Evolutionary conservation across 1,284 basidiomycete genomes (phyloP), one percentile per base, ranked within the genome.

Genomic region (Microbotryomycetes sp.): DNA sequence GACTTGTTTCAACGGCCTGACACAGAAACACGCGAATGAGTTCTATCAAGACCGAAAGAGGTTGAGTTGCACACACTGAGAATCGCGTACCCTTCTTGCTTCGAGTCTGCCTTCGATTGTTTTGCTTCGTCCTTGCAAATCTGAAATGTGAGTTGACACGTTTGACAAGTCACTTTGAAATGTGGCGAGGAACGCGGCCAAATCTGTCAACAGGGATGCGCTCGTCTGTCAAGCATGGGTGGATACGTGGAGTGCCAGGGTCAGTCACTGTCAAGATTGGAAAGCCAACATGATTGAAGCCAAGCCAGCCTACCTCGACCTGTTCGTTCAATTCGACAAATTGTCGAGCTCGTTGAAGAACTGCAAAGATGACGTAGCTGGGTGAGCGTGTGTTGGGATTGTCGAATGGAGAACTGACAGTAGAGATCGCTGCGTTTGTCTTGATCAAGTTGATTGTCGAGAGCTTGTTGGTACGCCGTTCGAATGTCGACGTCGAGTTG

Each of bases 61-160:
- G 14, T 22, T 26, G 25, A 29, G 15, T 46, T 32, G 42, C 4
- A 22, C 12, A 3, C 2, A 36, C 7, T 53, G 23, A 5, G 23
- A 2, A 30, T 76, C 84, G n/a, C n/a, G 62, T 70, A 93, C 91
- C 76, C 86, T 82, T 59, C 92, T 82, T 52, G 86, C 88, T 74
- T 86, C 88, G 56, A 97, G 80, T 62, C 87, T 83, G 63, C 83
- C 83, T 67, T 97, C 93, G 53, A 98, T 94, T 52, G 87, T 86
- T 67, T 89, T 87, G 72, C 89, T 93, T 45, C 90, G 83, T 64
- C 84, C 82, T 74, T 98, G 94, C 26, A 99, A 81, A 67, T 94
- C 88, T 0, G 89, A 87, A 73, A 99, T 96, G 74, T 98, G 93
- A 0, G 90, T 88, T 3, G 94, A 97, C 4, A 97, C 92, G 2